Percentiles rank a stretch among this genome's conserved stretches.
Evolutionary conservation across 768 basidiomycete species (phyloP).

Genomic region (Xerocomellus chrysenteron): DNA sequence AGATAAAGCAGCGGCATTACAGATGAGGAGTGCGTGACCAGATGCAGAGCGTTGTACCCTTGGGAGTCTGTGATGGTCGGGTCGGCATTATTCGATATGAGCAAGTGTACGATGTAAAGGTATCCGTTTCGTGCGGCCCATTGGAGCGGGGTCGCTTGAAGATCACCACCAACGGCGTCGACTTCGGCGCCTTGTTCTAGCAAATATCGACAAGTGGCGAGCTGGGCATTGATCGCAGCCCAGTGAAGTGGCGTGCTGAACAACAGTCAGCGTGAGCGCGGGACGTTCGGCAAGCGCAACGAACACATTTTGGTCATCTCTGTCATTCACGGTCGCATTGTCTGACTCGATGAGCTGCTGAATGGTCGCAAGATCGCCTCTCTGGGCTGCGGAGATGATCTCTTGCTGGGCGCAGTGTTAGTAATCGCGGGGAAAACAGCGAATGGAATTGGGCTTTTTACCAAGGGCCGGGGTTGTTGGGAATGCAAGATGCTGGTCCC

Average conservation of each 20-base stretch:
- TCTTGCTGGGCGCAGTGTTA: slow-evolving; percentile 36
- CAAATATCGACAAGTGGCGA: slow-evolving; percentile 83
- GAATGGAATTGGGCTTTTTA: slow-evolving; percentile 4
- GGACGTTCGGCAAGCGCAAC: slow-evolving; percentile 4
- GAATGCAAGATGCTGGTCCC: slow-evolving; percentile 28
- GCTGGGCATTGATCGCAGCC: slow-evolving; percentile 96
- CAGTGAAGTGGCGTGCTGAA: slow-evolving; percentile 84
- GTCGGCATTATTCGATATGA: slow-evolving; percentile 88
- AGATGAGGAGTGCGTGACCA: slow-evolving; percentile 90
- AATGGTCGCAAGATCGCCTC: slow-evolving; percentile 73
- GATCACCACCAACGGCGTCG: slow-evolving; percentile 91
- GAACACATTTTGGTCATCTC: slow-evolving; percentile 83
- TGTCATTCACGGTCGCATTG: slow-evolving; percentile 66
- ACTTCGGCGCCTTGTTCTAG: slow-evolving; percentile 93
- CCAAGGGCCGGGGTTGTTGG: slow-evolving; percentile 25
- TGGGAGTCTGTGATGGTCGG: slow-evolving; percentile 89
- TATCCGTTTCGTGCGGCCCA: slow-evolving; percentile 99
- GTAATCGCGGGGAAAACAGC: not conserved
- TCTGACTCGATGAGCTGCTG: slow-evolving; percentile 70
- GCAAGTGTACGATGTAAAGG: slow-evolving; percentile 90
- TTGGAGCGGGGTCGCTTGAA: slow-evolving; percentile 92
- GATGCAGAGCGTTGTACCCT: slow-evolving; percentile 94
- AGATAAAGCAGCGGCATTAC: slow-evolving; percentile 94
- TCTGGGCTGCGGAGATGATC: slow-evolving; percentile 84
- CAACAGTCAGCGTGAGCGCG: slow-evolving; percentile 5